A percentile compares a stretch with the other conserved stretches of the same genome.
phyloP scores from a whole-genome alignment of 2,329 filamentous ascomycete species.

The Colletotrichum sansevieriae region DNA sequence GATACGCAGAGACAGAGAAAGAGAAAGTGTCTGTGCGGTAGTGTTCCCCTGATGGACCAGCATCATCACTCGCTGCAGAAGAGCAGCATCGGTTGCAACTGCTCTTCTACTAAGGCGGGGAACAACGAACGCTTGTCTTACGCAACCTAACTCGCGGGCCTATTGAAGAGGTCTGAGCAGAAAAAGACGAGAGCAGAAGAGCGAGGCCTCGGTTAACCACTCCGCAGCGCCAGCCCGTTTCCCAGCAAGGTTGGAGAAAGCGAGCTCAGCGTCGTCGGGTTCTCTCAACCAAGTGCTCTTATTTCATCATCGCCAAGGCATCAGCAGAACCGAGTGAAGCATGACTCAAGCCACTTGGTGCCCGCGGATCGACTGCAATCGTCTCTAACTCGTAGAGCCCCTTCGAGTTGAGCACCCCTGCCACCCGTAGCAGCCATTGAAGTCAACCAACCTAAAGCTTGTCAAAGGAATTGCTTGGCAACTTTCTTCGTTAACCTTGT shows the following conservation, averaged over 20 bases:
- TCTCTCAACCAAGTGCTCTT: not conserved
- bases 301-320: not conserved
- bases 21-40: too few relatives aligned
- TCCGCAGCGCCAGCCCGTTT: not conserved
- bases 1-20: not conserved
- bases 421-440: conserved; percentile 4
- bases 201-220: not conserved
- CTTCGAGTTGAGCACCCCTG: not conserved
- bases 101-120: conserved; percentile 10
- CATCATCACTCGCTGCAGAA: not conserved
- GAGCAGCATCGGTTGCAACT: not conserved
- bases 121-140: conserved; percentile 6
- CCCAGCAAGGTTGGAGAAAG: not conserved
- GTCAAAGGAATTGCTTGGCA: conserved; percentile 15
- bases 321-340: conserved; percentile 3
- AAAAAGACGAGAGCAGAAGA: not conserved
- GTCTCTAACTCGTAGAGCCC: not conserved
- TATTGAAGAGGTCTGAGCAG: not conserved
- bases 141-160: not conserved
- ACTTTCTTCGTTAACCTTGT: conserved; percentile 14
- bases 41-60: not conserved
- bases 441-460: not conserved
- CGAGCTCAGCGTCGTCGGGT: not conserved
- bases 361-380: conserved; percentile 14
- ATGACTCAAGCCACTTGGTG: not conserved